Conservation (phyloP, 1,284 basidiomycete genomes). For the Sporisorium sorghi region DNA sequence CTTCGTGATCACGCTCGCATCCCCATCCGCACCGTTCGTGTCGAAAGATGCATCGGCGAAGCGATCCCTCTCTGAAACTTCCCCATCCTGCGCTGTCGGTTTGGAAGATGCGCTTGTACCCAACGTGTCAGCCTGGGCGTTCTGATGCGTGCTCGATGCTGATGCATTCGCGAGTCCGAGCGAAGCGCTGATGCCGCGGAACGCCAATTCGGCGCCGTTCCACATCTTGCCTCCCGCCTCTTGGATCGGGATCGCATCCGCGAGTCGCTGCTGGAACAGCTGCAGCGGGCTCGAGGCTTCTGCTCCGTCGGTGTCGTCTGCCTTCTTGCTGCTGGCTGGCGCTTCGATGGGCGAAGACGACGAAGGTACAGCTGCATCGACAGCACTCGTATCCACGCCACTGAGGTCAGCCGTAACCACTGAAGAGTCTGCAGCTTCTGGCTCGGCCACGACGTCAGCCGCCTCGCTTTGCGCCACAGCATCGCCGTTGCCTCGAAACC, state of each 20-base stretch:
- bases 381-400: constrained; percentile 5
- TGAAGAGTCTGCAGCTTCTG: constrained; percentile 5
- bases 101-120: background rate
- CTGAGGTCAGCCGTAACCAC: constrained; percentile 8
- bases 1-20: constrained; percentile 39
- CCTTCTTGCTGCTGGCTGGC: background rate
- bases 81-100: constrained; percentile 12
- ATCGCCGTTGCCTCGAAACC: constrained; percentile 21
- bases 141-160: background rate
- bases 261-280: constrained; percentile 20
- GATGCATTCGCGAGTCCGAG: constrained; percentile 29
- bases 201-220: constrained; percentile 42
- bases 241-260: constrained; percentile 31
- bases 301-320: background rate
- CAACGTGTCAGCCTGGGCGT: background rate
- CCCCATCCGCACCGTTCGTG: constrained; percentile 16
- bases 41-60: constrained; percentile 43
- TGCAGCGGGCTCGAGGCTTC: constrained; percentile 40
- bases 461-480: background rate
- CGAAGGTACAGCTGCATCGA: background rate
- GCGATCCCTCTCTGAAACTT: constrained; percentile 20
- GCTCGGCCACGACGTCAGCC: background rate
- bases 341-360: constrained; percentile 25
- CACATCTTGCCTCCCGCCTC: constrained; percentile 52
- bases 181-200: constrained; percentile 40